Base-by-base conservation (phyloP, 805 yeast species). In the Wickerhamomyces chambardii region DNA sequence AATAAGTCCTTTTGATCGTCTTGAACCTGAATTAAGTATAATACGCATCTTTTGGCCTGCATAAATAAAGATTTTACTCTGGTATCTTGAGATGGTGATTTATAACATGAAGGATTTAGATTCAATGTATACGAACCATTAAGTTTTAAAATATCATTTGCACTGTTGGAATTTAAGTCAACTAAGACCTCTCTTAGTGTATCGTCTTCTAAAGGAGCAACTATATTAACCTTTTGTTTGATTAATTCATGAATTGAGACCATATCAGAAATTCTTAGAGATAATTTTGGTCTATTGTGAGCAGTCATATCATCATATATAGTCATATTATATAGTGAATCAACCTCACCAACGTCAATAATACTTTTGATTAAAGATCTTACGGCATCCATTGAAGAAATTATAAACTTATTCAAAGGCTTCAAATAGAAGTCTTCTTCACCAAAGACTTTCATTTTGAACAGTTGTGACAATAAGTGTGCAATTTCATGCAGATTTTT, bases 1-100 rank as follows among this genome's bases (percentile, higher is more conserved):
- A 80, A 69, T 31, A 90, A 65, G 42, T 76, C 78, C 2, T 70
- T 63, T 18, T 78, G 78, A 12, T 73, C 72, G 32, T 63, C 68
- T 61, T 92, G 97, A 6, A 92, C 84, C 44, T 87, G 77, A 42
- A 89, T 75, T 48, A 90, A 75, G 50, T 86, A 86, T 14, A 82
- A 59, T n/a, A 89, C 61, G 45, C 87, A 81, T 42, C 95, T 65
- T 54, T 90, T 90, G 1, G 83, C 86, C 50, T 85, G 87, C 35
- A 85, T 70, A 47, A 80, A 63, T 22, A 84, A 58, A 6, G 81
- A 62, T 35, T 70, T 71, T 28, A 69, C 57, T 48, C 76, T 78
- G 2, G 77, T 70, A 35, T 81, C 84, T 5, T 64, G 61, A 14
- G 65, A 64, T 9, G 59, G 44, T 49, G 63, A 44, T 31, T 55